Percentiles rank a stretch among this genome's conserved stretches.
These are phyloP conservation scores for Aspergillus campestris DNA, from an alignment of 495 filamentous ascomycete genomes.

Conservation along the genomic window DNA sequence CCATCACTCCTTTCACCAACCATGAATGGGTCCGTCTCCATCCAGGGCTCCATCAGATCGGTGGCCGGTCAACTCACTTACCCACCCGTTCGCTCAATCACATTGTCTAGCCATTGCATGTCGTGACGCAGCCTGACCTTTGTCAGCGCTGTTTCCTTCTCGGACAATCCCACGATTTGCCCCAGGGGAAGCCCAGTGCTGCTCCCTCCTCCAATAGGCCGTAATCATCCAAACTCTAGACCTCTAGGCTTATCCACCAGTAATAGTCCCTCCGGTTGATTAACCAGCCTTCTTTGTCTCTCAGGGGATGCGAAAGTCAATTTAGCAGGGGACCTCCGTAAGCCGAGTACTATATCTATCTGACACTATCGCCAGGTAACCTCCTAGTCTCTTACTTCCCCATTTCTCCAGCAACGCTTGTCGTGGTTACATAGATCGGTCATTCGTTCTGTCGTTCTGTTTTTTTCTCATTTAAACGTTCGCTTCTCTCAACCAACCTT, in stretches of 20 bases:
- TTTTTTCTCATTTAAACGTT: not conserved
- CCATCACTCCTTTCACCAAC: not conserved
- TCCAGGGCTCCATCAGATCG: conserved; percentile 7
- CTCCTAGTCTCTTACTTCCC: not conserved
- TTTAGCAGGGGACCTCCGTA: not conserved
- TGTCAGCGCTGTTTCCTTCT: not conserved
- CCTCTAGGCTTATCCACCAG: not conserved
- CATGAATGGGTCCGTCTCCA: conserved; percentile 2
- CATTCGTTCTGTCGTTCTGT: not conserved
- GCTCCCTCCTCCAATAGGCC: not conserved
- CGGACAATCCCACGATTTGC: not conserved
- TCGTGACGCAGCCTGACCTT: conserved; percentile 3
- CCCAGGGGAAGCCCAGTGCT: conserved; percentile 6
- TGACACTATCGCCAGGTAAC: not conserved
- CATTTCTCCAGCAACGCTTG: conserved; percentile 1
- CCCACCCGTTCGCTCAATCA: conserved; percentile 13
- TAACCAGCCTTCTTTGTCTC: not conserved
- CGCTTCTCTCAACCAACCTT: not conserved
- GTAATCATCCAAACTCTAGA: not conserved
- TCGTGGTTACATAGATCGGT: not conserved
- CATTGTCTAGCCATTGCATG: conserved; percentile 12
- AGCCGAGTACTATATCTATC: conserved; percentile 2
- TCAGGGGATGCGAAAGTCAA: not conserved
- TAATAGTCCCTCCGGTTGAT: conserved; percentile 1
- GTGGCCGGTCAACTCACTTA: conserved; percentile 1